A percentile compares a stretch with the other conserved stretches of the same genome.
These are phyloP conservation scores for Eucommia ulmoides DNA, from an alignment of 257 asterid species.

Conservation along the genomic window DNA sequence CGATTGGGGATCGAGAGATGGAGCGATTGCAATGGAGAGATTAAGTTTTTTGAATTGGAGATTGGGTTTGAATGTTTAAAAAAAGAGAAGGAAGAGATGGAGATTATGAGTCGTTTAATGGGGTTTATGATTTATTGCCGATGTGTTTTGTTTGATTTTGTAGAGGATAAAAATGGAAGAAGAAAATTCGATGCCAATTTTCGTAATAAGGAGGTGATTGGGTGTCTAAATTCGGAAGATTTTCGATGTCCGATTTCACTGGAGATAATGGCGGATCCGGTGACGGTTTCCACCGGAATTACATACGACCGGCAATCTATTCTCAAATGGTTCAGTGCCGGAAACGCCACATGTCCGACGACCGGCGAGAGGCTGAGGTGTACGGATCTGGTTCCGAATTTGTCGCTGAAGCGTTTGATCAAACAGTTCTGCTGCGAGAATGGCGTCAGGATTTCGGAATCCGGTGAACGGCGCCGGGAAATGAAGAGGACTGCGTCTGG, in stretches of 20 bases:
- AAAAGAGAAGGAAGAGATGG: conserved; percentile 26
- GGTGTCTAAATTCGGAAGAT: conserved; percentile 49
- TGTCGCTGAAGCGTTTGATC: conserved; percentile 41
- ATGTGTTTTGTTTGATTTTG: conserved; percentile 31
- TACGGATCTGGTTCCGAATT: conserved; percentile 45
- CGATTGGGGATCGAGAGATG: conserved; percentile 44
- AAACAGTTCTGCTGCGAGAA: conserved; percentile 25
- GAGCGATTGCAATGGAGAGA: conserved; percentile 42
- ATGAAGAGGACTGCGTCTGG: conserved; percentile 1
- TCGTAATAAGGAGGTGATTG: conserved; percentile 8
- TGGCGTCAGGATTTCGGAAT: conserved; percentile 26
- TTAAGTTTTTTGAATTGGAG: conserved; percentile 47
- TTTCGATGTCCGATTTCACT: conserved; percentile 72
- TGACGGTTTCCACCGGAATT: conserved; percentile 64
- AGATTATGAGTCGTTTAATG: conserved; percentile 31
- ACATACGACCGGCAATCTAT: conserved; percentile 74
- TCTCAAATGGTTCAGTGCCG: conserved; percentile 56
- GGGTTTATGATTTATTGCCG: conserved; percentile 54
- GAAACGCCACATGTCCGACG: conserved; percentile 69
- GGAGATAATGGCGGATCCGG: conserved; percentile 80
- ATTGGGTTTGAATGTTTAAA: conserved; percentile 20
- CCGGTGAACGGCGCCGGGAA: conserved; percentile 13
- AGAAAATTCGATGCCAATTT: conserved; percentile 6
- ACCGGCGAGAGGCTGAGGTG: conserved; percentile 49
- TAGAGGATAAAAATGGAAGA: conserved; percentile 4